A percentile compares a stretch with the other conserved stretches of the same genome.
phyloP scores from a whole-genome alignment of 495 filamentous ascomycete genomes.

The Chaetomium cochliodes region DNA sequence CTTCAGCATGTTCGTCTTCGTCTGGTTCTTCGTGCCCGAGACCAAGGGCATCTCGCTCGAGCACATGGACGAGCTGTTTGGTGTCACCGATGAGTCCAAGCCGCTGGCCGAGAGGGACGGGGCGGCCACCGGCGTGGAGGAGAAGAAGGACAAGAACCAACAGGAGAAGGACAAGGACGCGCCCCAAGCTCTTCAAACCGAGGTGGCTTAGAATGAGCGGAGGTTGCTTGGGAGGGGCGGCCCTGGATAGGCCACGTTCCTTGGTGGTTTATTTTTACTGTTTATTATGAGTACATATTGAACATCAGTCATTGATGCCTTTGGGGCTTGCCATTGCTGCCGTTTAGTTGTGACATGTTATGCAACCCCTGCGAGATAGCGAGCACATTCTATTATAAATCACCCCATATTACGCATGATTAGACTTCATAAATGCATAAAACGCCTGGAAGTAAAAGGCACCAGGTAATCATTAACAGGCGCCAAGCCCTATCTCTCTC shows the following conservation, averaged over 20 bases:
- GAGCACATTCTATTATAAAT: too few species aligned
- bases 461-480: conserved; percentile 8
- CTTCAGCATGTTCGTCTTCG: conserved; percentile 64
- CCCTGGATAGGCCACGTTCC: neutral
- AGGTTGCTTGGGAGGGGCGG: neutral
- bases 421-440: neutral
- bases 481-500: conserved; percentile 14
- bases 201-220: conserved; percentile 8
- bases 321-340: neutral
- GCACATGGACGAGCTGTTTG: conserved; percentile 41
- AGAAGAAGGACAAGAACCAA: too few species aligned
- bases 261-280: neutral
- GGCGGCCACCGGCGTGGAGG: neutral
- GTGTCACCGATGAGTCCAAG: conserved; percentile 33
- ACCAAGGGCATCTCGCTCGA: conserved; percentile 59
- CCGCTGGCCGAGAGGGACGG: conserved; percentile 10
- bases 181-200: conserved; percentile 2
- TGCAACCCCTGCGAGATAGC: too few species aligned
- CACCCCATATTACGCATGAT: neutral
- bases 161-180: conserved; percentile 16
- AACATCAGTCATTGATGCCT: neutral
- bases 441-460: neutral
- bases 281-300: neutral
- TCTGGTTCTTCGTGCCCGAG: conserved; percentile 71
- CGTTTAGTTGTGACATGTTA: too few species aligned